phyloP scores from a whole-genome alignment of 768 basidiomycete species.

The Kwoniella bestiolae region DNA sequence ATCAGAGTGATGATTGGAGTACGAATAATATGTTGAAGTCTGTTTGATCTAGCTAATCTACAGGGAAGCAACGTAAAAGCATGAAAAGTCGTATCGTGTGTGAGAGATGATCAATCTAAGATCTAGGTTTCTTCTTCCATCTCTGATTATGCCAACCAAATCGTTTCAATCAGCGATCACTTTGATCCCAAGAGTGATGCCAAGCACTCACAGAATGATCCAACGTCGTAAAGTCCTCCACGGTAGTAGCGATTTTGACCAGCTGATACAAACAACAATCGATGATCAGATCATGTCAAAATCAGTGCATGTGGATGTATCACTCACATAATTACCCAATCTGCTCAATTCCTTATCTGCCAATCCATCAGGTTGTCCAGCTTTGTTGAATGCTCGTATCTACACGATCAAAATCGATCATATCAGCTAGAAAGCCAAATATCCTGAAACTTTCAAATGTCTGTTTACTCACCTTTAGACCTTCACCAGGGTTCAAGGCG shows the following conservation, averaged over 20 bases:
- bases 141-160: conserved; percentile 11
- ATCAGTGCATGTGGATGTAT: not conserved
- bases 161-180: not conserved
- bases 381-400: conserved; percentile 78
- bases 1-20: too few relatives aligned
- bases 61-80: not conserved
- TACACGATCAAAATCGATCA: conserved; percentile 3
- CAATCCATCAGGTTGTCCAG: conserved; percentile 67
- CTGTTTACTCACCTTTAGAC: conserved; percentile 63
- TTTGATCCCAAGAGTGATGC: not conserved
- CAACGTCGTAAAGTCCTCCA: conserved; percentile 68
- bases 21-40: not conserved
- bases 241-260: conserved; percentile 64
- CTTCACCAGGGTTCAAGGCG: conserved; percentile 81
- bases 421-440: not conserved
- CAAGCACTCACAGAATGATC: conserved; percentile 68
- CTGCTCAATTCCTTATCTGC: conserved; percentile 67
- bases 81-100: not conserved
- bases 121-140: conserved; percentile 26
- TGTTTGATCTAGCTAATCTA: not conserved
- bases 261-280: conserved; percentile 53
- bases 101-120: not conserved
- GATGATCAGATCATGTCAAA: too few relatives aligned
- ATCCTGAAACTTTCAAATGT: not conserved
- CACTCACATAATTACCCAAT: conserved; percentile 34